Evolutionary conservation across 352 stramenopile species (phyloP).

Genomic region (Globisporangium spiculum): DNA sequence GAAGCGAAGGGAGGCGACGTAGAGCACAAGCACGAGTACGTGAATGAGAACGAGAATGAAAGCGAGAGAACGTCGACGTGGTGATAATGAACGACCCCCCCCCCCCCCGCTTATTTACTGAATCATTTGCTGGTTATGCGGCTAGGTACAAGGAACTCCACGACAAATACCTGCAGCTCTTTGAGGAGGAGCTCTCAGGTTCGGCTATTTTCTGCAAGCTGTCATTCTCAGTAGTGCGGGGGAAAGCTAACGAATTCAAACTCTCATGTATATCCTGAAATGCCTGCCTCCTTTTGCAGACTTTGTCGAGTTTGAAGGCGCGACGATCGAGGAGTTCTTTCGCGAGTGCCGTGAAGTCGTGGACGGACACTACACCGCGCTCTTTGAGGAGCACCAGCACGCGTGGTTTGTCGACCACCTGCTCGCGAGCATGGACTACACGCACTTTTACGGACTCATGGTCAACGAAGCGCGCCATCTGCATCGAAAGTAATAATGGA

Average conservation of each 20-base stretch:
- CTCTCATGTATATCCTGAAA: background rate
- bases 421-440: constrained; percentile 80
- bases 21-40: constrained; percentile 78
- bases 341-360: constrained; percentile 61
- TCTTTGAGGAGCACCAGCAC: constrained; percentile 62
- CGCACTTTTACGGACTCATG: constrained; percentile 77
- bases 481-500: constrained; percentile 21
- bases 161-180: constrained; percentile 69
- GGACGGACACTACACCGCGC: constrained; percentile 57
- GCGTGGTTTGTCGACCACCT: constrained; percentile 76
- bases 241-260: background rate
- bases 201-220: background rate
- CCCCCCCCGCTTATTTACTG: no score
- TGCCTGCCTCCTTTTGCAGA: constrained; percentile 15
- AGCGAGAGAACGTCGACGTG: background rate
- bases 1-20: constrained; percentile 58
- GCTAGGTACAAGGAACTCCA: constrained; percentile 70
- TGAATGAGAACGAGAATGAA: background rate
- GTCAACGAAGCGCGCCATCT: constrained; percentile 60
- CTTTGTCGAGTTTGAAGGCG: constrained; percentile 68
- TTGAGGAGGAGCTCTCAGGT: constrained; percentile 60
- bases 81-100: background rate
- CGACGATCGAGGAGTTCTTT: constrained; percentile 69
- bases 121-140: background rate
- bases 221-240: background rate